phyloP scores from a whole-genome alignment of 345 rosid genomes.

The Brassica cretica region DNA sequence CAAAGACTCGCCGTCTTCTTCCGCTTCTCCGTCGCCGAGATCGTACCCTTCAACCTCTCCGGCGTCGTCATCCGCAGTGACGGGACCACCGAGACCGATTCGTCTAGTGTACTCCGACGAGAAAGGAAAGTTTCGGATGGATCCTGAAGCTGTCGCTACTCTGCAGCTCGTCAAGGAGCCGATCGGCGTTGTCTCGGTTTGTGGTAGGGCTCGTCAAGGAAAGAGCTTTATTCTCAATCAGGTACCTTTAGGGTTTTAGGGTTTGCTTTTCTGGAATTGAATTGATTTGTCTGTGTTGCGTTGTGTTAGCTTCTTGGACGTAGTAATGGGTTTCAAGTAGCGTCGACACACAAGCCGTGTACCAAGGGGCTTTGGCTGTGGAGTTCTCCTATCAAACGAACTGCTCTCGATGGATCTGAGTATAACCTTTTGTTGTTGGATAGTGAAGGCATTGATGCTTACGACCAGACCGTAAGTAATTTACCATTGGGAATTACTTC shows the following conservation, averaged over 20 bases:
- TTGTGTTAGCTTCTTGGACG: constrained; percentile 84
- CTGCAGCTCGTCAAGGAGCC: constrained; percentile 96
- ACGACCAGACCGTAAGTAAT: constrained; percentile 83
- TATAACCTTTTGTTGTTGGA: constrained; percentile 89
- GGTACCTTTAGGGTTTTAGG: constrained; percentile 50
- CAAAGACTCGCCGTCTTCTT: constrained; percentile 41
- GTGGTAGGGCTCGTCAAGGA: constrained; percentile 98
- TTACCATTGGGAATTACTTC: background rate
- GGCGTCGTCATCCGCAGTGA: constrained; percentile 51
- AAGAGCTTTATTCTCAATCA: constrained; percentile 94
- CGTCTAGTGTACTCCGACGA: constrained; percentile 86
- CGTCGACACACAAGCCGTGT: constrained; percentile 93
- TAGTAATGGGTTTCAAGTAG: constrained; percentile 97
- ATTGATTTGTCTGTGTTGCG: background rate
- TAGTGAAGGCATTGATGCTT: constrained; percentile 97
- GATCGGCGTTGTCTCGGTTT: constrained; percentile 95
- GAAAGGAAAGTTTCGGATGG: constrained; percentile 96
- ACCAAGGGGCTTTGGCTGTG: constrained; percentile 99
- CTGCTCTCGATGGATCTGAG: constrained; percentile 90
- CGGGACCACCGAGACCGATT: constrained; percentile 93
- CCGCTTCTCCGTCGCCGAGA: constrained; percentile 39
- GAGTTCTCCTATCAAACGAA: constrained; percentile 92
- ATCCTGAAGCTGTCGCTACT: constrained; percentile 94
- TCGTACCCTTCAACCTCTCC: constrained; percentile 41
- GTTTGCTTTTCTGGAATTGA: background rate